Base-by-base conservation (phyloP, 108 stramenopile species). In the Nitzschia sp. region DNA sequence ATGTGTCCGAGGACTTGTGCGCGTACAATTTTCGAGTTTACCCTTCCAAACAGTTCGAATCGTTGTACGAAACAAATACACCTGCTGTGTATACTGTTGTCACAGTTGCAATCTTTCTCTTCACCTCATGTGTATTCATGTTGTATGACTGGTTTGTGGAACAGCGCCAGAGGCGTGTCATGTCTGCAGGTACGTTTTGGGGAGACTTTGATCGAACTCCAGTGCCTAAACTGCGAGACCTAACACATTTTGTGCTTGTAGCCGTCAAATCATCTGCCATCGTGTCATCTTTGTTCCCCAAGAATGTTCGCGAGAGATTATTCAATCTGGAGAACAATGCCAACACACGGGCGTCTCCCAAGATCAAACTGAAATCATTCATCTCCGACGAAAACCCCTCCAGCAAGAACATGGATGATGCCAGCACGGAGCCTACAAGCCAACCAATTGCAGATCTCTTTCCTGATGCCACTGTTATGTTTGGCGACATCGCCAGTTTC, bases 281-380 rank as follows among this genome's bases (percentile, higher is more conserved):
- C 21, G 82, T 86, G 20, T 76, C 81, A 51, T 53, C 63, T 42
- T 67, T 86, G 66, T 83, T 86, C 59, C 82, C 80, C 8, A 54
- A 78, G 10, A 65, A 75, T 20, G 79, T 83, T 57, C 75, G 72
- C 6, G 81, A 80, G 20, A 67, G 82, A 0, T 71, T 83, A 6
- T 80, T 55, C 15, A n/a, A 22, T 56, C 20, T 15, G 0, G 41
- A 26, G 17, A 43, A 48, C 6, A 17, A 48, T 48, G 46, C 46
- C 46, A 15, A 48, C 14, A 5, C 46, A 48, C 1, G 3, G n/a
- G 26, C 38, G 2, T 62, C 61, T 42, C 41, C 42, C 8, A 43
- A 24, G 43, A 46, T 43, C 17, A 41, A 24, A 24, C 41, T 43
- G 15, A 62, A 43, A 6, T 43, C 43, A 3, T 43, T 62, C 43